Evolutionary conservation across 1,284 basidiomycete species (phyloP).

Genomic region (Malassezia furfur): DNA sequence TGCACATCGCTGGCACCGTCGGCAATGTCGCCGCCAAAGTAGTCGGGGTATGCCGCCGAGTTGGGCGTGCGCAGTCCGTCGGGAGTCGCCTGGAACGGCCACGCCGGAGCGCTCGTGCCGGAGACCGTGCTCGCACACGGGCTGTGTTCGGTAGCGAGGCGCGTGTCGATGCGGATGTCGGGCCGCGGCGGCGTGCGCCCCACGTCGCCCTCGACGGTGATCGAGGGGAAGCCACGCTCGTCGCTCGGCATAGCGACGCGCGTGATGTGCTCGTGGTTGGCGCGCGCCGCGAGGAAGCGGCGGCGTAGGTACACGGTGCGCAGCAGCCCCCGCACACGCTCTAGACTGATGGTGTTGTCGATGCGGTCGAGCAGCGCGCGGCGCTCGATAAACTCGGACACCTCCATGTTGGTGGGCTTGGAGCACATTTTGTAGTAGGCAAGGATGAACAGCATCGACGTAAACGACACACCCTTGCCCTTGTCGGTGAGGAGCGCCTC

Average conservation of each 20-base stretch:
- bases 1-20: constrained; percentile 6
- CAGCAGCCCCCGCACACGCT: constrained; percentile 35
- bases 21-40: constrained; percentile 4
- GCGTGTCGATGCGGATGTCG: background rate
- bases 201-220: constrained; percentile 15
- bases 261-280: background rate
- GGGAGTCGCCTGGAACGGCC: background rate
- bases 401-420: constrained; percentile 53
- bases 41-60: background rate
- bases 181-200: background rate
- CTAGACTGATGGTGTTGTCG: constrained; percentile 34
- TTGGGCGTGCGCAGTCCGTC: background rate
- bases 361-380: constrained; percentile 30
- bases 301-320: constrained; percentile 33
- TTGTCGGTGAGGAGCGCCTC: constrained; percentile 54
- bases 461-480: constrained; percentile 69
- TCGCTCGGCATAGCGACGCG: constrained; percentile 8
- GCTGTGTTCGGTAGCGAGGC: background rate
- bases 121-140: background rate
- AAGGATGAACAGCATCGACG: constrained; percentile 74
- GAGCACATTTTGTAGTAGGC: constrained; percentile 87
- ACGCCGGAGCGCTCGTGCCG: background rate
- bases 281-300: constrained; percentile 26
- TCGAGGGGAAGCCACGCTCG: constrained; percentile 13
- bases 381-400: constrained; percentile 42